phyloP scores from a whole-genome alignment of 2,329 filamentous ascomycete species.

The Penicillium italicum region DNA sequence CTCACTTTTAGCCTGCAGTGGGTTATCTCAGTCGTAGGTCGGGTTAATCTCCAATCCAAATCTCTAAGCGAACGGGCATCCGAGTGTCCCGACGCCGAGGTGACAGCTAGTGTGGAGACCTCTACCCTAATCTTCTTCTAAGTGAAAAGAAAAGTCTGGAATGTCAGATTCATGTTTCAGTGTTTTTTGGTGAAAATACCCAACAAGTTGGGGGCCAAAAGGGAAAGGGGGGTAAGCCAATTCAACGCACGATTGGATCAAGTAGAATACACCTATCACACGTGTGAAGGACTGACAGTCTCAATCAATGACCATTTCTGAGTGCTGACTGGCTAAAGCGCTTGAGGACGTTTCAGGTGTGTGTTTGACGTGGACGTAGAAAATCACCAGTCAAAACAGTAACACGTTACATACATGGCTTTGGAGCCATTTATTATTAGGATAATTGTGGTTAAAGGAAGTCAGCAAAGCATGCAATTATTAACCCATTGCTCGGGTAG shows the following conservation, averaged over 20 bases:
- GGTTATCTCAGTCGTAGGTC: not conserved
- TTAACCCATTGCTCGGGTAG: not conserved
- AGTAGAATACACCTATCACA: not conserved
- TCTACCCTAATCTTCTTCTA: conserved; percentile 9
- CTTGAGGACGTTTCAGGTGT: not conserved
- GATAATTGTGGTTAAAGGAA: not conserved
- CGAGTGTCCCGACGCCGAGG: conserved; percentile 4
- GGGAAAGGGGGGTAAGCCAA: not conserved
- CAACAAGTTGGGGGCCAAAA: conserved; percentile 6
- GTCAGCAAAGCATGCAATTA: not conserved
- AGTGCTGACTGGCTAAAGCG: not conserved
- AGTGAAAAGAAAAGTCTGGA: not conserved
- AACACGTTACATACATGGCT: not conserved
- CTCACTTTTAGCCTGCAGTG: not conserved
- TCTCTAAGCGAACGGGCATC: not conserved
- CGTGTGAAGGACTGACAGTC: not conserved
- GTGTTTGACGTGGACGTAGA: conserved; percentile 1
- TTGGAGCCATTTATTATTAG: not conserved
- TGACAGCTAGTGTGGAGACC: conserved; percentile 10
- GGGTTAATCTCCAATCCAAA: not conserved
- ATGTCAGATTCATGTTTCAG: not conserved
- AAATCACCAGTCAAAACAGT: not conserved
- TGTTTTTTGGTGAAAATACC: not conserved
- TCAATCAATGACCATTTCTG: not conserved
- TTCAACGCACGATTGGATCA: not conserved